Percentiles rank a stretch among this genome's conserved stretches.
These are phyloP conservation scores for Chytriomyces hyalinus DNA, from an alignment of 192 early-diverging fungal species.

Conservation along the genomic window DNA sequence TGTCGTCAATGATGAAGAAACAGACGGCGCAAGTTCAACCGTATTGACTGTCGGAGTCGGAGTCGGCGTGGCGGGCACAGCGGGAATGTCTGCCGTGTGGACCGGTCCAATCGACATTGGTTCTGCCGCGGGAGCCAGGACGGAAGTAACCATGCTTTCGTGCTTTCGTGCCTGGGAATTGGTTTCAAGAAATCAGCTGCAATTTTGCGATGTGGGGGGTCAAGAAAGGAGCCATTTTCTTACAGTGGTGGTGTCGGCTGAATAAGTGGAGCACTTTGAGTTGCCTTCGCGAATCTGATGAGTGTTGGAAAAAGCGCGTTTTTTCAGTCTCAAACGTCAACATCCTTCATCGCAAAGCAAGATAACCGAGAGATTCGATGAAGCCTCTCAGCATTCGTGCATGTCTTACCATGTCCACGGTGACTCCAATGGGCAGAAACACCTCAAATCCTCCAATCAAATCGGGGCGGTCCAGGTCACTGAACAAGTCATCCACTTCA, in stretches of 20 bases:
- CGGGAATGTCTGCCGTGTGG: no score
- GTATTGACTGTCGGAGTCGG: no score
- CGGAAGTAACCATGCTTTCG: no score
- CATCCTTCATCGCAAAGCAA: no score
- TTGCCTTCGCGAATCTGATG: conserved; percentile 14
- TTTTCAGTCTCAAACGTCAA: background rate
- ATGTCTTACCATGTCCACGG: conserved; percentile 21
- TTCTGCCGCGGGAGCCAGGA: no score
- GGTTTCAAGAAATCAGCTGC: no score
- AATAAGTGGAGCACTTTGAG: conserved; percentile 23
- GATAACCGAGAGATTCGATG: background rate
- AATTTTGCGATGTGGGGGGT: no score
- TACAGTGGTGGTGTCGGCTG: background rate
- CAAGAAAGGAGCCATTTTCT: background rate
- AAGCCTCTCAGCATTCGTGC: background rate
- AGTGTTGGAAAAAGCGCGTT: background rate
- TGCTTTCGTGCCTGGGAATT: no score
- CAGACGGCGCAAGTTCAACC: no score
- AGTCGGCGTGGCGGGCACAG: no score
- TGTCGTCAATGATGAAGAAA: no score
- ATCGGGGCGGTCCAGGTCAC: conserved; percentile 17
- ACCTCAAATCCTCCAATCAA: conserved; percentile 21
- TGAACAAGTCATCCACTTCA: conserved; percentile 23
- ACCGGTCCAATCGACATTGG: no score
- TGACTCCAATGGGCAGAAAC: conserved; percentile 22